These are phyloP conservation scores for Beauveria australis DNA, from an alignment of 2,329 filamentous ascomycete species.

Conservation along the genomic window DNA sequence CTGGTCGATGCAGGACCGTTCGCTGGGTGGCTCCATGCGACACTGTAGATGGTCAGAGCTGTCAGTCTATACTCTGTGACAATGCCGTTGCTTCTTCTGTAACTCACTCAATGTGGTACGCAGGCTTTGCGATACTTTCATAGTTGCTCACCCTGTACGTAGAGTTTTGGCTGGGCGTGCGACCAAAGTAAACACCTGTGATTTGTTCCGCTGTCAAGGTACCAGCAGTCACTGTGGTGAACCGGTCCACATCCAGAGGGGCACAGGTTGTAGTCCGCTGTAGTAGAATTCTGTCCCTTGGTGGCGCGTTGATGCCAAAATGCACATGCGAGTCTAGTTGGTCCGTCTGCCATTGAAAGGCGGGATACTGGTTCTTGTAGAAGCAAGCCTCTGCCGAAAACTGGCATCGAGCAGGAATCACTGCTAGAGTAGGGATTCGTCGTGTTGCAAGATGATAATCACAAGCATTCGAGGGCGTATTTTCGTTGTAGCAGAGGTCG, in stretches of 20 bases:
- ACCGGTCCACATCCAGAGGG: not conserved
- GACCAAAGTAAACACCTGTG: constrained; percentile 3
- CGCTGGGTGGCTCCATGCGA: not conserved
- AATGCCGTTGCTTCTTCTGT: not conserved
- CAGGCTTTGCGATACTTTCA: not conserved
- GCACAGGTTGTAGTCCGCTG: not conserved
- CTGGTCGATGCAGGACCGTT: not conserved
- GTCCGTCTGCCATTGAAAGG: not conserved
- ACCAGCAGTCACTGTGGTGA: not conserved
- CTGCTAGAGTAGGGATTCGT: not conserved
- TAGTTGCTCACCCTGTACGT: constrained; percentile 7
- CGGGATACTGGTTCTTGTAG: not conserved
- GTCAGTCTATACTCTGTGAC: not conserved
- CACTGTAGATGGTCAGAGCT: not conserved
- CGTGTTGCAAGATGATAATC: not conserved
- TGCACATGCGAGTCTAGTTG: not conserved
- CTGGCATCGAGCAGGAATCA: not conserved
- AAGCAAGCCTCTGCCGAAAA: not conserved
- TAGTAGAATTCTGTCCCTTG: not conserved
- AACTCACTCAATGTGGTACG: constrained; percentile 3
- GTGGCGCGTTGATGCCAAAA: not conserved
- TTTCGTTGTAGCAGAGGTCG: not conserved
- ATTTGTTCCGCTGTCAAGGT: not conserved
- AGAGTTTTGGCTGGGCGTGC: not conserved
- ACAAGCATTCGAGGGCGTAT: not conserved